A percentile compares a stretch with the other conserved stretches of the same genome.
phyloP scores from a whole-genome alignment of 768 basidiomycete genomes.

The Russula earlei region DNA sequence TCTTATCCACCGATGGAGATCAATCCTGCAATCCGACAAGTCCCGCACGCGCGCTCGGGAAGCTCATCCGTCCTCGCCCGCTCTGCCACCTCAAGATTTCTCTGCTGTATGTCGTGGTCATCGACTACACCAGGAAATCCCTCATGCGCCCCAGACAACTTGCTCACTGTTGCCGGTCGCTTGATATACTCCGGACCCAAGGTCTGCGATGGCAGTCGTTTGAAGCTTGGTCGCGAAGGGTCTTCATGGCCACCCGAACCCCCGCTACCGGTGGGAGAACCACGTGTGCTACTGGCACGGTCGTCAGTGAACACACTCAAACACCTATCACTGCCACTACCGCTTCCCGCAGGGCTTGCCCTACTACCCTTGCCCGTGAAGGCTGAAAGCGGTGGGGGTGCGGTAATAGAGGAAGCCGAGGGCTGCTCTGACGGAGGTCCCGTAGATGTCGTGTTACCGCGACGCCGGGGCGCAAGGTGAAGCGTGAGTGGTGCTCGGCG shows the following conservation, averaged over 20 bases:
- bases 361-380: conserved; percentile 8
- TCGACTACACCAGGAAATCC: background rate
- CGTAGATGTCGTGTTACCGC: conserved; percentile 19
- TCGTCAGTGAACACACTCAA: conserved; percentile 6
- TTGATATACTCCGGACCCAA: conserved; percentile 54
- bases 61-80: conserved; percentile 20
- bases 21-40: conserved; percentile 4
- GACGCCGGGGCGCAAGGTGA: conserved; percentile 40
- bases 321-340: conserved; percentile 7
- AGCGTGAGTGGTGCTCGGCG: conserved; percentile 51
- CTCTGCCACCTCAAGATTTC: background rate
- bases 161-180: conserved; percentile 23
- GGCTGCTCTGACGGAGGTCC: background rate
- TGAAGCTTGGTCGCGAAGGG: conserved; percentile 51
- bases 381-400: background rate
- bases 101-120: background rate
- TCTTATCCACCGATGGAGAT: background rate
- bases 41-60: conserved; percentile 9
- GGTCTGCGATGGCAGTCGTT: conserved; percentile 64
- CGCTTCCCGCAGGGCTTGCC: conserved; percentile 19
- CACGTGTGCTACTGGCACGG: conserved; percentile 5
- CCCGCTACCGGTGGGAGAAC: conserved; percentile 19
- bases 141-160: background rate
- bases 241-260: conserved; percentile 24
- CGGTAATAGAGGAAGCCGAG: background rate